Base-by-base conservation (phyloP, 2,329 filamentous ascomycete genomes). In the Aspergillus sp. region DNA sequence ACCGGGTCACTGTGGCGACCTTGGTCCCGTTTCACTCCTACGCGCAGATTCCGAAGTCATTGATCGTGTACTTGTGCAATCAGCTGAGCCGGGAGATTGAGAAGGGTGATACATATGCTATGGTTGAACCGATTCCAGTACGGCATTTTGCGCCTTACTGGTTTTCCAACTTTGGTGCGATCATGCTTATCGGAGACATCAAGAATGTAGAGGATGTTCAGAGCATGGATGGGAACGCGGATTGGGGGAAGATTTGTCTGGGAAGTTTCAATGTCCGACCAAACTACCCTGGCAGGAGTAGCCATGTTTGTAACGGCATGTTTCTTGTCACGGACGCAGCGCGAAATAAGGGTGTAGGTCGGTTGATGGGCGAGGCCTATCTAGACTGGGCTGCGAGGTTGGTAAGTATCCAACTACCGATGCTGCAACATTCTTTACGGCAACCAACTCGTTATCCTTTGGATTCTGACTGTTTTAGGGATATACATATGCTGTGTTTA, bases 191-290 rank as follows among this genome's bases (percentile, higher is more conserved):
- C 42, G 91, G 92, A 56, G 86, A 88, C 67, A 86, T 93, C 57
- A 83, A 85, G 51, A 82, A 81, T 56, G 78, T 83, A 24, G 82
- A 85, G 54, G 86, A 88, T 56, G 74, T 78, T 3, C 71, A 73
- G 48, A 59, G 68, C 11, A 75, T 75, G 75, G 82, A 72, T 75
- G 84, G 59, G 67, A 81, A 65, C 75, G 82, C 74, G 63, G 89
- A 93, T 74, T 96, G 92, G 91, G 84, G 86, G 63, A 87, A 87
- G 69, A 83, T 89, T 67, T 96, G 91, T 68, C 79, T 96, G 44
- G 92, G 92, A 57, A 96, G 90, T 77, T 96, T 96, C 77, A 96
- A 95, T 77, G 90, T 96, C 81, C 93, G 95, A 78, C 91, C 92
- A 48, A 96, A 96, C 75, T 96, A 96, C 73, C 91, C 92, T 0